Evolutionary conservation across 1,284 basidiomycete genomes (phyloP).

Genomic region (Trichosporon inkin): DNA sequence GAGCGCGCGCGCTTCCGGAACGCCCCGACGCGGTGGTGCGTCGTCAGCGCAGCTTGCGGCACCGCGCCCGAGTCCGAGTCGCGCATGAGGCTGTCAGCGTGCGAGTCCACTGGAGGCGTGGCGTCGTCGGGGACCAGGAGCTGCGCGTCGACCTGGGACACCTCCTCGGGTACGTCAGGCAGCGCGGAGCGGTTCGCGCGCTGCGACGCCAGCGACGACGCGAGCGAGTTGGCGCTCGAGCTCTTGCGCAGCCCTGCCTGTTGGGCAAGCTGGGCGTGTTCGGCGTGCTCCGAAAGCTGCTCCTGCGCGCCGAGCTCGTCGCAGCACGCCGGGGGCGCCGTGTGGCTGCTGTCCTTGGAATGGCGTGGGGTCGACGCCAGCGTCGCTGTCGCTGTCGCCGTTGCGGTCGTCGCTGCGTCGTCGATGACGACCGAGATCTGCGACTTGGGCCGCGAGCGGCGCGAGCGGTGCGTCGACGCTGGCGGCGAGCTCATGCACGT

Average conservation of each 20-base stretch:
- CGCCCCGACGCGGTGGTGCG: not conserved
- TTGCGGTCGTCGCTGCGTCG: not conserved
- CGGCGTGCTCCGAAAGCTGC: not conserved
- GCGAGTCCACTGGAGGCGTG: not conserved
- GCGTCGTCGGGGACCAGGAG: not conserved
- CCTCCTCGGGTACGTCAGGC: constrained; percentile 1
- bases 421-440: constrained; percentile 1
- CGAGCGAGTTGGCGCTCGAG: not conserved
- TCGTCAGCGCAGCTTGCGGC: not conserved
- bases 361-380: not conserved
- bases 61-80: not conserved
- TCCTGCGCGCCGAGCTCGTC: constrained; percentile 1
- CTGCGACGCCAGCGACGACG: not conserved
- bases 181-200: not conserved
- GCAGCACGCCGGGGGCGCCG: not conserved
- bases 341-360: constrained; percentile 4
- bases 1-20: not conserved
- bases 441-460: not conserved
- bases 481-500: not conserved
- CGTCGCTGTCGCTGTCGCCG: not conserved
- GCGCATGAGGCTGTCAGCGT: too few relatives aligned
- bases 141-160: not conserved
- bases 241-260: not conserved
- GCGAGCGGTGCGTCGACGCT: not conserved
- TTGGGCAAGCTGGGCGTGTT: too few relatives aligned